A percentile compares a stretch with the other conserved stretches of the same genome.
Evolutionary conservation across 2,329 filamentous ascomycete genomes (phyloP).

Genomic region (Hymenoscyphus fructigenus): DNA sequence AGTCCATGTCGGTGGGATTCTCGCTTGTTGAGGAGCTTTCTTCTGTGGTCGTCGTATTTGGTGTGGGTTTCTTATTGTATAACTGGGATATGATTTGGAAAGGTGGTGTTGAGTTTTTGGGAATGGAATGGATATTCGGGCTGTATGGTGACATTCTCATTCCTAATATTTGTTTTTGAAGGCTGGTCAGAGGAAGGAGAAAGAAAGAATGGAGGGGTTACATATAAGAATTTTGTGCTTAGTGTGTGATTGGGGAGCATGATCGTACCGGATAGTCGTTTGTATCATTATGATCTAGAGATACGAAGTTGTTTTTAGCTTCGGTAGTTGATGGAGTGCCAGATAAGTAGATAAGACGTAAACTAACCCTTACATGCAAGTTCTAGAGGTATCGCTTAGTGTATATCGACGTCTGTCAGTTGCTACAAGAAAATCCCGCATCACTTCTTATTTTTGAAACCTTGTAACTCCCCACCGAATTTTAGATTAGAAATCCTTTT

Average conservation of each 20-base stretch:
- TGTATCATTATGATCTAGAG: neutral
- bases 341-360: neutral
- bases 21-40: neutral
- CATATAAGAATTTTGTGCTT: neutral
- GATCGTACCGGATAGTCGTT: neutral
- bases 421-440: neutral
- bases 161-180: neutral
- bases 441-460: neutral
- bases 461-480: neutral
- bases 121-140: neutral
- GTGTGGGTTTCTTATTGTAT: neutral
- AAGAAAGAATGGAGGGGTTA: neutral
- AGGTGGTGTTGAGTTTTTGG: neutral
- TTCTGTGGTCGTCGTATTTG: neutral
- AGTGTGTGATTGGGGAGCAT: neutral
- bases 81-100: neutral
- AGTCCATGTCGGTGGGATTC: neutral
- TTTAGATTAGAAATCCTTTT: neutral
- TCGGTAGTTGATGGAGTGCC: no score
- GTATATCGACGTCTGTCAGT: neutral
- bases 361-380: neutral
- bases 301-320: neutral
- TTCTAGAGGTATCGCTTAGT: neutral
- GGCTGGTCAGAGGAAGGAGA: neutral
- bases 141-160: neutral